These are phyloP conservation scores for Clausena lansium DNA, from an alignment of 345 rosid genomes.

Conservation along the genomic window DNA sequence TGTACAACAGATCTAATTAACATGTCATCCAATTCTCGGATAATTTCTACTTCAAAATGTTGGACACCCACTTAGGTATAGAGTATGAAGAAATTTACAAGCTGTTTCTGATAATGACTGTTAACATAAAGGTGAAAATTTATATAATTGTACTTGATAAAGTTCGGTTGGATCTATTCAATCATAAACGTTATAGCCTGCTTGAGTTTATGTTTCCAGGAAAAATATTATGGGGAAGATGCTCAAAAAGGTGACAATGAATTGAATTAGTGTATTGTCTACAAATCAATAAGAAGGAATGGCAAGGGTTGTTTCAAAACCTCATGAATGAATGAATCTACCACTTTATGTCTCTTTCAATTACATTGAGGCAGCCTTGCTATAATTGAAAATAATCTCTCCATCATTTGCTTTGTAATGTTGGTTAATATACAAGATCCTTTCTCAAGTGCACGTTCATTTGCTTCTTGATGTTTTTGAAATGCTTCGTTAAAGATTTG, in stretches of 20 bases:
- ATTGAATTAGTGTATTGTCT: background rate
- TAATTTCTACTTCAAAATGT: no score
- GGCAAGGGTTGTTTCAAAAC: constrained; percentile 12
- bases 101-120: no score
- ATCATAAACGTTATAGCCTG: no score
- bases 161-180: no score
- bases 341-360: background rate
- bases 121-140: no score
- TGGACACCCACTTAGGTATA: no score
- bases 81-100: no score
- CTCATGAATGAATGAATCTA: background rate
- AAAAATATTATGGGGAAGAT: background rate
- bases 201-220: no score
- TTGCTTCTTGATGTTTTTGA: background rate
- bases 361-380: background rate
- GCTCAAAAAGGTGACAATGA: background rate
- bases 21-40: no score
- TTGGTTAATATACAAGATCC: constrained; percentile 7
- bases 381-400: background rate
- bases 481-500: no score
- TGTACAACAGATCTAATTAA: no score
- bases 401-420: background rate
- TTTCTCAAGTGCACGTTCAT: background rate
- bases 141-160: no score
- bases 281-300: constrained; percentile 6